phyloP scores from a whole-genome alignment of 805 yeast species.

The Crinitomyces ghanaensis region DNA sequence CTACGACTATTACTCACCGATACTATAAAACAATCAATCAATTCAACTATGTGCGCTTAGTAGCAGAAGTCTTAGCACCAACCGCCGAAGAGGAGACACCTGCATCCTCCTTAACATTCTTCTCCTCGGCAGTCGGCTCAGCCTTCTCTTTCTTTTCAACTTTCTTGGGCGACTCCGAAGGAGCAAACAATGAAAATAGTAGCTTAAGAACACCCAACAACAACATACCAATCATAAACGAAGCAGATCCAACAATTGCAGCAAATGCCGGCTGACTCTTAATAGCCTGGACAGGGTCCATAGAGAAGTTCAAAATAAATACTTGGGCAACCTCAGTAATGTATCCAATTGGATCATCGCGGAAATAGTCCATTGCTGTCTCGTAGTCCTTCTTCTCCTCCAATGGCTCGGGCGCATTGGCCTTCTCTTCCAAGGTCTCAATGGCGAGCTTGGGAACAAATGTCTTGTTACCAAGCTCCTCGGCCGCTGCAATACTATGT shows the following conservation, averaged over 20 bases:
- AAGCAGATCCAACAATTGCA: constrained; percentile 19
- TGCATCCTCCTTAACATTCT: no score
- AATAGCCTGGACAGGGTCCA: constrained; percentile 24
- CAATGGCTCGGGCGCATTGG: constrained; percentile 18
- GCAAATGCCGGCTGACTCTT: constrained; percentile 27
- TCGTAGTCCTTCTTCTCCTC: constrained; percentile 14
- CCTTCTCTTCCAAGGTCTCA: constrained; percentile 22
- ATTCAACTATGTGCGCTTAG: no score
- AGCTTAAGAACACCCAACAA: constrained; percentile 15
- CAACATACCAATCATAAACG: constrained; percentile 11
- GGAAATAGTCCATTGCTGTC: constrained; percentile 20
- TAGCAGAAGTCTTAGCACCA: no score
- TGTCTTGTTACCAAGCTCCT: constrained; percentile 66
- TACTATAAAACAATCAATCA: no score
- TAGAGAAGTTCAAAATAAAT: constrained; percentile 22
- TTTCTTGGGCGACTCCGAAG: constrained; percentile 7
- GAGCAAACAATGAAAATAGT: constrained; percentile 19
- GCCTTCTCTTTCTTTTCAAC: constrained; percentile 4
- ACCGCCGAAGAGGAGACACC: no score
- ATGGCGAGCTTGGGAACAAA: constrained; percentile 33
- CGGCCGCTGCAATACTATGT: constrained; percentile 76
- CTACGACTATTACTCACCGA: no score
- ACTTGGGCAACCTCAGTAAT: constrained; percentile 17
- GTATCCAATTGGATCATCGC: constrained; percentile 26
- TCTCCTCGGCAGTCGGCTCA: constrained; percentile 1